Conservation (phyloP, 257 asterid species). For the Nicotiana benthamiana region DNA sequence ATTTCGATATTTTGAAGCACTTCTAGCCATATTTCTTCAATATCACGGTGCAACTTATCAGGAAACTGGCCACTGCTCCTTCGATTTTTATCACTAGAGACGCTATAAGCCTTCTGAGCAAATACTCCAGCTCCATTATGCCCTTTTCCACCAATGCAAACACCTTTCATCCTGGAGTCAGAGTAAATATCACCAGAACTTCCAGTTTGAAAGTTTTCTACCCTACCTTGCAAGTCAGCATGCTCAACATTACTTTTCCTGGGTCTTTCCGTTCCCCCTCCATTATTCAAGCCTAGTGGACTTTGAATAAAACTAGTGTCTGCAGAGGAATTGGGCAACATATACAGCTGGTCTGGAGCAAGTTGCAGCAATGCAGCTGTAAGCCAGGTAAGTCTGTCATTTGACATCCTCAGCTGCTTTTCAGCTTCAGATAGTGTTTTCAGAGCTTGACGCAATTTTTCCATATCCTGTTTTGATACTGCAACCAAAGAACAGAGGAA, state of each 20-base stretch:
- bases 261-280: conserved; percentile 33
- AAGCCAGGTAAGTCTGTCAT: conserved; percentile 86
- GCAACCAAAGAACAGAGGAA: conserved; percentile 16
- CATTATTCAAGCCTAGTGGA: conserved; percentile 38
- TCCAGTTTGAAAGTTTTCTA: conserved; percentile 33
- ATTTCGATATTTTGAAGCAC: conserved; percentile 63
- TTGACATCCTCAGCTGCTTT: conserved; percentile 88
- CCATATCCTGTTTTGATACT: conserved; percentile 89
- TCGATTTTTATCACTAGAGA: conserved; percentile 27
- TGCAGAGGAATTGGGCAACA: conserved; percentile 59
- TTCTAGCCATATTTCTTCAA: conserved; percentile 71
- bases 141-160: conserved; percentile 20
- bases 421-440: conserved; percentile 95
- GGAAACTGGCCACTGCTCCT: conserved; percentile 20
- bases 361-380: conserved; percentile 93
- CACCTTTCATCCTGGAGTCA: conserved; percentile 24
- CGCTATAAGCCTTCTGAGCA: conserved; percentile 21
- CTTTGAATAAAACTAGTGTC: conserved; percentile 63
- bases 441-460: conserved; percentile 84
- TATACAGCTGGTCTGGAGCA: conserved; percentile 88
- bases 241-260: conserved; percentile 29
- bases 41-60: conserved; percentile 26
- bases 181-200: conserved; percentile 30
- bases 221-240: conserved; percentile 27
- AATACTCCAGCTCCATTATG: conserved; percentile 20